phyloP scores from a whole-genome alignment of 495 filamentous ascomycete genomes.

The Penicillium steckii region DNA sequence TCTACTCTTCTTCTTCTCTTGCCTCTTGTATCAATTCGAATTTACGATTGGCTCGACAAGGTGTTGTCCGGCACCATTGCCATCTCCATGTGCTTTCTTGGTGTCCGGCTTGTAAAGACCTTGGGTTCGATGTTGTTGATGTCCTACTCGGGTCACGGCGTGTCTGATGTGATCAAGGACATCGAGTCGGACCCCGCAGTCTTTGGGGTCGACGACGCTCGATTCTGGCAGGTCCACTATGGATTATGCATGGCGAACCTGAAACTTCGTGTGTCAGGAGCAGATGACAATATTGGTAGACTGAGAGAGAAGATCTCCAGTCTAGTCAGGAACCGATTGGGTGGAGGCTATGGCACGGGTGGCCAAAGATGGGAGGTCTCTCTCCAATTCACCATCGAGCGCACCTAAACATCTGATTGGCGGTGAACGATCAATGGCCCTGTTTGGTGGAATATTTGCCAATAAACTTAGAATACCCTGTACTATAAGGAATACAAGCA shows the following conservation, averaged over 20 bases:
- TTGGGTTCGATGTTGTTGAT: slow-evolving; percentile 93
- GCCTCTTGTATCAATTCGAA: slow-evolving; percentile 72
- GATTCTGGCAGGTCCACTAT: slow-evolving; percentile 99
- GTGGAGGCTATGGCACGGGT: slow-evolving; percentile 81
- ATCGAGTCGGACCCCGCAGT: slow-evolving; percentile 79
- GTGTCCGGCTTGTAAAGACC: slow-evolving; percentile 74
- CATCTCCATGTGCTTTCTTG: slow-evolving; percentile 80
- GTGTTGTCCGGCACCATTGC: slow-evolving; percentile 77
- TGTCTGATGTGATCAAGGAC: slow-evolving; percentile 75
- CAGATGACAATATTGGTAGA: slow-evolving; percentile 63
- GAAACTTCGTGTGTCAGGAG: slow-evolving; percentile 68
- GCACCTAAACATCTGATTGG: slow-evolving; percentile 13
- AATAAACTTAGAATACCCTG: slow-evolving; percentile 7
- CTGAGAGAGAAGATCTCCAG: slow-evolving; percentile 72
- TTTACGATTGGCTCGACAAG: slow-evolving; percentile 79
- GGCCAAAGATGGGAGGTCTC: slow-evolving; percentile 87
- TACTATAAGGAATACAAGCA: slow-evolving; percentile 6
- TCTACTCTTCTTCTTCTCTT: slow-evolving; percentile 78
- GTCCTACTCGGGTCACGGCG: slow-evolving; percentile 70
- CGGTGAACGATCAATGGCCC: neutral
- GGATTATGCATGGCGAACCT: slow-evolving; percentile 93
- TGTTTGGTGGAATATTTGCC: neutral
- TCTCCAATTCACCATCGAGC: slow-evolving; percentile 46
- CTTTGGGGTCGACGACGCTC: slow-evolving; percentile 76
- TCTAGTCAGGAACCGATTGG: slow-evolving; percentile 80